Percentiles rank a stretch among this genome's conserved stretches.
Evolutionary conservation across 1,284 basidiomycete genomes (phyloP).

Genomic region (Sporisorium graminicola): DNA sequence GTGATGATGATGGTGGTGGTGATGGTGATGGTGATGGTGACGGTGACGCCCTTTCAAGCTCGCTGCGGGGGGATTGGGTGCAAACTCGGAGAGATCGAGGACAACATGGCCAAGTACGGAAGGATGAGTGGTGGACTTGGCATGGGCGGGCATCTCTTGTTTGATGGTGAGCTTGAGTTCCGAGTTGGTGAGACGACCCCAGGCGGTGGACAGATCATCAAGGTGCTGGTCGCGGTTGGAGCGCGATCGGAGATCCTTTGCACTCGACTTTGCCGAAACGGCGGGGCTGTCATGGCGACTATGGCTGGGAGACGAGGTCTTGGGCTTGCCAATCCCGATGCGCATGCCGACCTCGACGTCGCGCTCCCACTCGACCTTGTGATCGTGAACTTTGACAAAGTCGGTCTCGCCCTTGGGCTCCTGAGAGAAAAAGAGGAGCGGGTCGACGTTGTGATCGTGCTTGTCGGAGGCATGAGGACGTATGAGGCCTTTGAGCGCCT

Average conservation of each 20-base stretch:
- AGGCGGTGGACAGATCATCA: conserved; percentile 39
- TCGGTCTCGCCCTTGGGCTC: conserved; percentile 58
- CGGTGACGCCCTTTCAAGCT: conserved; percentile 25
- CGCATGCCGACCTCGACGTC: conserved; percentile 57
- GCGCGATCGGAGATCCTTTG: conserved; percentile 38
- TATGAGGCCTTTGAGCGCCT: conserved; percentile 27
- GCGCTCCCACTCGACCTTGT: conserved; percentile 60
- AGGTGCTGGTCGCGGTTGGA: conserved; percentile 31
- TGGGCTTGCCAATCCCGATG: conserved; percentile 58
- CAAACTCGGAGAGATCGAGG: conserved; percentile 83
- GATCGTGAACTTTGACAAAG: conserved; percentile 38
- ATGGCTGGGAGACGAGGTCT: conserved; percentile 16
- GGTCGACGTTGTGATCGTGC: conserved; percentile 38
- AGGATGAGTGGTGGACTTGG: conserved; percentile 36
- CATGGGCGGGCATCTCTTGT: conserved; percentile 42
- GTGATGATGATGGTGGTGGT: conserved; percentile 49
- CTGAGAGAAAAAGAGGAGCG: conserved; percentile 43
- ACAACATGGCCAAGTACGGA: conserved; percentile 76
- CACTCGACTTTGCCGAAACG: conserved; percentile 41
- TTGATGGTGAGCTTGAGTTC: conserved; percentile 59
- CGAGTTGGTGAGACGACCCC: conserved; percentile 51
- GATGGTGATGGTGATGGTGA: conserved; percentile 49
- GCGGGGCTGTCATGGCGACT: conserved; percentile 34
- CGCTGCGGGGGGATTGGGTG: conserved; percentile 73
- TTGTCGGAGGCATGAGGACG: conserved; percentile 15